phyloP scores from a whole-genome alignment of 306 rosid genomes.

The Acacia confusa region DNA sequence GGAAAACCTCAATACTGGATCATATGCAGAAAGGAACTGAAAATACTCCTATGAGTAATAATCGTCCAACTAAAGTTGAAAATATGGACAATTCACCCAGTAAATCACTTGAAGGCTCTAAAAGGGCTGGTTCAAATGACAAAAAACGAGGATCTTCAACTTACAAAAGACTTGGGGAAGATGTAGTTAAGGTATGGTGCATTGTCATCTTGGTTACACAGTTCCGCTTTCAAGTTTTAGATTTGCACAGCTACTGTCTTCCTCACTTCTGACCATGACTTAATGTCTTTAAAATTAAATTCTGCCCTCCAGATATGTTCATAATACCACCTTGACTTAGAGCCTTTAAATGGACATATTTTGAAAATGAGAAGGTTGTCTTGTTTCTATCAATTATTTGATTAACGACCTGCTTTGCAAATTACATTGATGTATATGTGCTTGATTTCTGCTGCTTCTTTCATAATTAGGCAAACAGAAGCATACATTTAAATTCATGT shows the following conservation, averaged over 20 bases:
- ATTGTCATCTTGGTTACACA: conserved; percentile 27
- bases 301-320: conserved; percentile 6
- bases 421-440: background rate
- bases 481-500: background rate
- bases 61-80: conserved; percentile 42
- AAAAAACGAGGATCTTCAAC: conserved; percentile 47
- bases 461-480: background rate
- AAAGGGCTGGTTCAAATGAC: conserved; percentile 47
- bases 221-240: conserved; percentile 18
- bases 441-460: background rate
- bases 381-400: background rate
- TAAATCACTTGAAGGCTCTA: conserved; percentile 44
- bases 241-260: conserved; percentile 2
- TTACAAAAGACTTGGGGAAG: conserved; percentile 66
- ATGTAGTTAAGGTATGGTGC: conserved; percentile 64
- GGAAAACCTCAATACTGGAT: conserved; percentile 37
- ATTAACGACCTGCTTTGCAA: background rate
- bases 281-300: background rate
- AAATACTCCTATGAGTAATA: conserved; percentile 40
- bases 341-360: background rate
- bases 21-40: conserved; percentile 17
- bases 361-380: background rate
- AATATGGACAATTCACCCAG: conserved; percentile 42
- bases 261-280: background rate
- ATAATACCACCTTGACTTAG: background rate